phyloP scores from a whole-genome alignment of 805 yeast species.

The Suhomyces canberraensis region DNA sequence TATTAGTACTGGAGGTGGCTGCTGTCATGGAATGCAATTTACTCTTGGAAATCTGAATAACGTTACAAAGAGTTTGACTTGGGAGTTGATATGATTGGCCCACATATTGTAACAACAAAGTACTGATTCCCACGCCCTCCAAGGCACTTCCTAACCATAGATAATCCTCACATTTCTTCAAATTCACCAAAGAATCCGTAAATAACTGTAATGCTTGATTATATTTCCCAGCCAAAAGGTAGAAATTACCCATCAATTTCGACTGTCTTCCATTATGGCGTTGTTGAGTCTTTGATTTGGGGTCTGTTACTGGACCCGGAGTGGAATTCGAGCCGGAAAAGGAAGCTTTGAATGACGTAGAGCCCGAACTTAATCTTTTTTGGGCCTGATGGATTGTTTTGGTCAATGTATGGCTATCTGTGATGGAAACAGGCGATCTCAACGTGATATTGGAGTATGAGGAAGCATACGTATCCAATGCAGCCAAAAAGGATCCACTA shows the following conservation, averaged over 20 bases:
- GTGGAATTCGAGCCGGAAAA: conserved; percentile 14
- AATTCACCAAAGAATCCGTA: conserved; percentile 62
- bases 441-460: conserved; percentile 77
- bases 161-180: conserved; percentile 65
- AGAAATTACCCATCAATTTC: conserved; percentile 74
- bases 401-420: conserved; percentile 45
- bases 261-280: conserved; percentile 68
- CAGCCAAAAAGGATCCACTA: conserved; percentile 57
- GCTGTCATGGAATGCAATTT: conserved; percentile 18
- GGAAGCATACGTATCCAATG: conserved; percentile 65
- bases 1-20: conserved; percentile 37
- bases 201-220: conserved; percentile 68
- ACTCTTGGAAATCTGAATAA: conserved; percentile 30
- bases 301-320: conserved; percentile 16
- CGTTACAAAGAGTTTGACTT: conserved; percentile 28
- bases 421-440: conserved; percentile 72
- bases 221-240: conserved; percentile 75
- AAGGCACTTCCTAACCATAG: conserved; percentile 87
- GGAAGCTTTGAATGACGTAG: conserved; percentile 31
- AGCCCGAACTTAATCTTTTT: conserved; percentile 41
- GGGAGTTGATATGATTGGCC: conserved; percentile 51
- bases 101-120: conserved; percentile 56
- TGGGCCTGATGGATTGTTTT: conserved; percentile 40
- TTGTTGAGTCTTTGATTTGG: conserved; percentile 33
- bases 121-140: conserved; percentile 73